Evolutionary conservation across 2,329 filamentous ascomycete species (phyloP).

Genomic region (Shiraia bambusicola): DNA sequence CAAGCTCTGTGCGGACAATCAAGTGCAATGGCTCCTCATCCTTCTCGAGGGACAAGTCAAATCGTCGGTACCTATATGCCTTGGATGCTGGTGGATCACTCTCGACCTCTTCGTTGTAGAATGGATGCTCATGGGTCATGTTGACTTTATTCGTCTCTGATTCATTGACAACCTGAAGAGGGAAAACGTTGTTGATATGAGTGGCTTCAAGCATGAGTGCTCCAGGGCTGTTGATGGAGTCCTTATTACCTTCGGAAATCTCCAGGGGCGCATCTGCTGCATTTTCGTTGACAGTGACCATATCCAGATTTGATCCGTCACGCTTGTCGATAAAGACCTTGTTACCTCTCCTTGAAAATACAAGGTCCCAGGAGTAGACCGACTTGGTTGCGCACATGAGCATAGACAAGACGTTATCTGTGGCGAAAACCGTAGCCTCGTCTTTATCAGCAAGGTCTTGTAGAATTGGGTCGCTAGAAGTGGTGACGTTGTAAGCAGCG

Average conservation of each 20-base stretch:
- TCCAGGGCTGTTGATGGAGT: constrained; percentile 88
- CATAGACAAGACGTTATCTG: constrained; percentile 96
- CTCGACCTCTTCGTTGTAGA: constrained; percentile 93
- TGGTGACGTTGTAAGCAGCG: constrained; percentile 97
- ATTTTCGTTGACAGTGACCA: constrained; percentile 99
- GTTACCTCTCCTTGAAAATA: constrained; percentile 88
- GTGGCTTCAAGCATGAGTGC: constrained; percentile 95
- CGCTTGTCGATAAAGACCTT: constrained; percentile 99
- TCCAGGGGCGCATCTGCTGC: constrained; percentile 93
- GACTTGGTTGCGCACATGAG: constrained; percentile 97
- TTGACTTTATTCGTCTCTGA: constrained; percentile 74
- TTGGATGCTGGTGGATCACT: constrained; percentile 93
- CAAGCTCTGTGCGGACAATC: constrained; percentile 90
- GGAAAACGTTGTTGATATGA: constrained; percentile 99
- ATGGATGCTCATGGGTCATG: constrained; percentile 89
- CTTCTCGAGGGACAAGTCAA: constrained; percentile 87
- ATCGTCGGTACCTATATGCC: constrained; percentile 96
- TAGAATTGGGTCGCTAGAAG: constrained; percentile 92
- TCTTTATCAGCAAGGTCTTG: constrained; percentile 95
- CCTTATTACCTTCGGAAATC: constrained; percentile 87
- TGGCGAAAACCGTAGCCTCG: constrained; percentile 95
- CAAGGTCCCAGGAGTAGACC: constrained; percentile 97
- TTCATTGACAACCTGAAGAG: constrained; percentile 90
- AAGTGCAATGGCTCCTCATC: constrained; percentile 93
- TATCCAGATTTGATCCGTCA: constrained; percentile 88